A percentile compares a stretch with the other conserved stretches of the same genome.
These are phyloP conservation scores for Capronia epimyces DNA, from an alignment of 2,329 filamentous ascomycete genomes.

Conservation along the genomic window DNA sequence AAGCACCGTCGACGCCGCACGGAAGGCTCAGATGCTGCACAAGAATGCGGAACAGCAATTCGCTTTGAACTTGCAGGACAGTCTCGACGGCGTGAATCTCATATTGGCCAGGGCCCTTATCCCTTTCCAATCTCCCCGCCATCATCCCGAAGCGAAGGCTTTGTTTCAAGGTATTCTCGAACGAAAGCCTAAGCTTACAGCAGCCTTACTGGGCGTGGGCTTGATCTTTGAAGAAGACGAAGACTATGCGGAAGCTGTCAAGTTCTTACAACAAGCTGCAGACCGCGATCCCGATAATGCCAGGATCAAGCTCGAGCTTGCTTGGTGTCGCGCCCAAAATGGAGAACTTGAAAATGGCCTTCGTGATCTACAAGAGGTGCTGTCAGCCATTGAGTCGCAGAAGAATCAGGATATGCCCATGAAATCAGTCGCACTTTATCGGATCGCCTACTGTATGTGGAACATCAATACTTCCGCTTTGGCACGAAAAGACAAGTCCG, in stretches of 20 bases:
- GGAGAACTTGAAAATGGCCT: constrained; percentile 67
- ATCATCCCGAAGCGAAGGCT: constrained; percentile 81
- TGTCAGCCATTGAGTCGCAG: constrained; percentile 60
- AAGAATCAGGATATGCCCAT: constrained; percentile 61
- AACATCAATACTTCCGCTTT: constrained; percentile 67
- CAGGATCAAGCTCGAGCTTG: constrained; percentile 76
- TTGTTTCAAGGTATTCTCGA: constrained; percentile 78
- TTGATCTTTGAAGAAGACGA: constrained; percentile 91
- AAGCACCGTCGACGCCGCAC: constrained; percentile 68
- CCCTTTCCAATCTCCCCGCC: constrained; percentile 79
- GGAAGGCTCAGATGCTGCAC: constrained; percentile 23
- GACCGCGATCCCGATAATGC: constrained; percentile 67
- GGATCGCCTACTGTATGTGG: constrained; percentile 83
- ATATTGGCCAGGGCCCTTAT: constrained; percentile 83
- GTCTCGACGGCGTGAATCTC: constrained; percentile 66
- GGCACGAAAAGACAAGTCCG: constrained; percentile 71
- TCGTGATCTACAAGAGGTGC: constrained; percentile 63
- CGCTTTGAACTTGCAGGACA: constrained; percentile 64
- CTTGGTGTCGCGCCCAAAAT: constrained; percentile 83
- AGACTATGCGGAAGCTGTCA: constrained; percentile 73
- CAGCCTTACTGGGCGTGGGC: constrained; percentile 81
- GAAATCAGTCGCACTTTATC: constrained; percentile 79
- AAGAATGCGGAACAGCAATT: constrained; percentile 45
- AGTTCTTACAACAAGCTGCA: constrained; percentile 72
- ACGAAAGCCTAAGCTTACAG: constrained; percentile 68